Base-by-base conservation (phyloP, 2,329 filamentous ascomycete species). In the Phaeosphaeria sp. region DNA sequence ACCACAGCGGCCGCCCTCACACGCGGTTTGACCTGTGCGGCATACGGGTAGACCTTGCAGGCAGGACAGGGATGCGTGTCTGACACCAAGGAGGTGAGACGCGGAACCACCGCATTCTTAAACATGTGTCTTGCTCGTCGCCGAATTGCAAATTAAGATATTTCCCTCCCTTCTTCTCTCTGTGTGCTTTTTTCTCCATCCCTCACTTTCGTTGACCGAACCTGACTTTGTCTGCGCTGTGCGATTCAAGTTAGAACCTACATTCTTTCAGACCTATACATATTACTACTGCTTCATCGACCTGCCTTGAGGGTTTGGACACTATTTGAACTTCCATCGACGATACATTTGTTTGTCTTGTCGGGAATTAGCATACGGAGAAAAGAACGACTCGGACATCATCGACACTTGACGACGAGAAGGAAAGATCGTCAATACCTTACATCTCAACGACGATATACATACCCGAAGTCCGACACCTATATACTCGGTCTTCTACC, bases 71-170 rank as follows among this genome's bases (percentile, higher is more conserved):
- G 7, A 25, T 45, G 20, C n/a, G 40, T 43, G 40, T 43, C n/a
- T 43, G 40, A 43, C n/a, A n/a, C n/a, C 30, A 36, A 36, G 40
- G 6, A 11, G 20, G n/a, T 6, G 40, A 20, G 40, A 43, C 11
- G 20, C 44, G 22, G 6, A 9, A 22, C 8, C 6, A n/a, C n/a
- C 55, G 53, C 60, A 60, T 59, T 55, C 64, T 68, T 67, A 67
- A 67, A 68, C 65, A 61, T 46, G 44, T 46, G 15, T 20, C n/a
- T n/a, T n/a, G n/a, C 44, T 46, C 20, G 44, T 25, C 44, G 30
- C 11, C 30, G 18, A 44, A 22, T 44, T 36, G 30, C 30, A 36
- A 36, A 44, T 21, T 49, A 30, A 51, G 21, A 48, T 22, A 51
- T 59, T 49, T 30, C 22, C 55, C 49, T 49, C 52, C 53, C 11